These are phyloP conservation scores for Fusarium anguioides DNA, from an alignment of 2,329 filamentous ascomycete species.

Conservation along the genomic window DNA sequence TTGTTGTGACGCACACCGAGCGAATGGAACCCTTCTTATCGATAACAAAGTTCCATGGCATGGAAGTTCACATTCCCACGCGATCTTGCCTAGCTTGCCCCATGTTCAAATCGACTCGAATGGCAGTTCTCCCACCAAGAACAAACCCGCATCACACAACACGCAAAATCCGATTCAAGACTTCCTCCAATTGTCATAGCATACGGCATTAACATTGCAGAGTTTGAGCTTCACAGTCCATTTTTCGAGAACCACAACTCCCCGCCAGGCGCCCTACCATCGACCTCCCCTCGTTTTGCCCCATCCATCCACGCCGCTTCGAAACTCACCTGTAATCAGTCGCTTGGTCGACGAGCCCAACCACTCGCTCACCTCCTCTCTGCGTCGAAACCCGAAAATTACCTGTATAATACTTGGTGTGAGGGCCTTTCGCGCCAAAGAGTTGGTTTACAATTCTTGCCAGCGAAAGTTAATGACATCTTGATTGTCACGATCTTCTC, in stretches of 20 bases:
- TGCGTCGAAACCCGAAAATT: neutral
- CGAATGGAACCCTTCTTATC: constrained; percentile 38
- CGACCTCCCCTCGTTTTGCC: constrained; percentile 34
- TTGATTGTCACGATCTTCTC: constrained; percentile 24
- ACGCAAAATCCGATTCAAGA: constrained; percentile 24
- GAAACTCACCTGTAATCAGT: constrained; percentile 26
- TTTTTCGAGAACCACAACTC: constrained; percentile 3
- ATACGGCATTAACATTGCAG: neutral
- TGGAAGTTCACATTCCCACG: constrained; percentile 6
- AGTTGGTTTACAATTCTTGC: constrained; percentile 5
- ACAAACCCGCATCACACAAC: constrained; percentile 42
- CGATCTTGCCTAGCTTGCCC: constrained; percentile 26
- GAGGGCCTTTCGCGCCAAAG: constrained; percentile 5
- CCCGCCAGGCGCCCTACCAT: constrained; percentile 10
- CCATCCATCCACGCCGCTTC: constrained; percentile 20
- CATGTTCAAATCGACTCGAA: constrained; percentile 12
- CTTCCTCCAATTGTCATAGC: neutral
- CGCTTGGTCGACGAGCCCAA: constrained; percentile 17
- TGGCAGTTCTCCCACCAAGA: constrained; percentile 37
- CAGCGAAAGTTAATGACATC: constrained; percentile 39
- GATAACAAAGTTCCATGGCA: constrained; percentile 46
- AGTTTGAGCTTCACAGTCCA: constrained; percentile 1
- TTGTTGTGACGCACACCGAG: constrained; percentile 23
- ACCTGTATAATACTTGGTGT: neutral
- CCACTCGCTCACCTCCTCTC: constrained; percentile 6